Evolutionary conservation across 805 yeast genomes (phyloP), one percentile per base, ranked within the genome.

Genomic region (Cyberlindnera mycetangii): DNA sequence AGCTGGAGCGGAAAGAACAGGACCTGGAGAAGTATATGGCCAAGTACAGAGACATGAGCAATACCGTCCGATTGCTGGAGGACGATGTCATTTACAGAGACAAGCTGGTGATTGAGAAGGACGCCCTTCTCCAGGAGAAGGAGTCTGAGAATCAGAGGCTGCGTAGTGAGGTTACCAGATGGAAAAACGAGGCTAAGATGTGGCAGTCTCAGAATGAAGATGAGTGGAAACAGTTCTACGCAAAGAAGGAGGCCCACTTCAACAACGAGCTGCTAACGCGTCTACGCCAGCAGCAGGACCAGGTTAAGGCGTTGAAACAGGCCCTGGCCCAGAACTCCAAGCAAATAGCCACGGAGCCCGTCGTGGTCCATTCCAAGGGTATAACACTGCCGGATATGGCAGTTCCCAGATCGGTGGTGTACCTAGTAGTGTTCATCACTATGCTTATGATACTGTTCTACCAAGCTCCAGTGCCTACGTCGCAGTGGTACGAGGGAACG

Each of bases 61-160:
- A 27, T 2, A 31, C 41, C 5, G 43, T 42, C 9, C 38, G 35
- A 7, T 47, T 45, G 3, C 24, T 55, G 24, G 61, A 59, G 28
- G 54, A 56, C 6, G 63, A 59, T 28, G 50, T 59, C 1, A 4
- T 42, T 0, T 59, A 56, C 41, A 46, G 61, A 28, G 63, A 59
- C 39, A 37, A 47, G 31, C 17, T 59, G 8, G 51, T 59, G 2
- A 3, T 51, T 16, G 46, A 52, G 5, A 55, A 47, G 17, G 52
- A 53, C 3, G 16, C 41, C 5, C 43, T 41, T 7, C 31, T 57
- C 6, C 24, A 36, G 5, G 27, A 36, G n/a, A 51, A 48, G 25
- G 39, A 48, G 8, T 9, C n/a, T 19, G 47, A 46, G 14, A n/a
- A 21, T 2, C 9, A 20, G 15, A 39, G 44, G n/a, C 39, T 46